Percentiles rank a stretch among this genome's conserved stretches.
Conservation (phyloP, 1,284 basidiomycete species). For the Apiotrichum domesticum region DNA sequence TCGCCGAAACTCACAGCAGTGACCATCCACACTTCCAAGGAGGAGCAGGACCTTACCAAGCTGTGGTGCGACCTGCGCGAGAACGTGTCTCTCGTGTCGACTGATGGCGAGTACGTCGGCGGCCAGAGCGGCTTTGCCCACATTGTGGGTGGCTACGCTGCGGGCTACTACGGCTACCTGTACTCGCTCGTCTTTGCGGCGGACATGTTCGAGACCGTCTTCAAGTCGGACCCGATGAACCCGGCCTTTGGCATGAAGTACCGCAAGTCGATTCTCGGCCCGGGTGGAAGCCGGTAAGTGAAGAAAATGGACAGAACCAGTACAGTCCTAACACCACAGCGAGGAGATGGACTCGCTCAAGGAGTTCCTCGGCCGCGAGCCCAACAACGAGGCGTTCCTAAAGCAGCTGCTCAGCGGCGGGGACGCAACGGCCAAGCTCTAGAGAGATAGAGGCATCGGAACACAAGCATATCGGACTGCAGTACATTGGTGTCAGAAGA, state of each 20-base stretch:
- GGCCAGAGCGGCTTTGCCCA: slow-evolving; percentile 18
- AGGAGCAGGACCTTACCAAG: slow-evolving; percentile 18
- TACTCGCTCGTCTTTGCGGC: slow-evolving; percentile 18
- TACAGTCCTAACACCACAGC: background rate
- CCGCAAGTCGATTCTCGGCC: slow-evolving; percentile 14
- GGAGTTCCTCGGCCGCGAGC: slow-evolving; percentile 17
- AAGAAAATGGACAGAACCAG: no score
- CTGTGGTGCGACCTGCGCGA: slow-evolving; percentile 19
- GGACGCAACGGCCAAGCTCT: slow-evolving; percentile 2
- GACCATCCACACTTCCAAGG: slow-evolving; percentile 21
- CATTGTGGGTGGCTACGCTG: slow-evolving; percentile 15
- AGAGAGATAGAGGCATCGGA: background rate
- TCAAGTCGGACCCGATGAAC: slow-evolving; percentile 12
- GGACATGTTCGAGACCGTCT: slow-evolving; percentile 21
- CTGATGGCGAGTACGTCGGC: slow-evolving; percentile 16
- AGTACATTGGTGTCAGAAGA: no score
- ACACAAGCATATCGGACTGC: no score
- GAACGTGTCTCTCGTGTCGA: slow-evolving; percentile 15
- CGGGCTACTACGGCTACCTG: slow-evolving; percentile 19
- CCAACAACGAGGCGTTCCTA: slow-evolving; percentile 20
- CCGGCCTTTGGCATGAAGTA: slow-evolving; percentile 16
- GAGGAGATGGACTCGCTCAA: slow-evolving; percentile 16
- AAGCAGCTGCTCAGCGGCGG: slow-evolving; percentile 16
- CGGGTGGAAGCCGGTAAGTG: slow-evolving; percentile 11
- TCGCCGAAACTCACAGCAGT: background rate